phyloP scores from a whole-genome alignment of 2,329 filamentous ascomycete species.

The Apiospora sp. region DNA sequence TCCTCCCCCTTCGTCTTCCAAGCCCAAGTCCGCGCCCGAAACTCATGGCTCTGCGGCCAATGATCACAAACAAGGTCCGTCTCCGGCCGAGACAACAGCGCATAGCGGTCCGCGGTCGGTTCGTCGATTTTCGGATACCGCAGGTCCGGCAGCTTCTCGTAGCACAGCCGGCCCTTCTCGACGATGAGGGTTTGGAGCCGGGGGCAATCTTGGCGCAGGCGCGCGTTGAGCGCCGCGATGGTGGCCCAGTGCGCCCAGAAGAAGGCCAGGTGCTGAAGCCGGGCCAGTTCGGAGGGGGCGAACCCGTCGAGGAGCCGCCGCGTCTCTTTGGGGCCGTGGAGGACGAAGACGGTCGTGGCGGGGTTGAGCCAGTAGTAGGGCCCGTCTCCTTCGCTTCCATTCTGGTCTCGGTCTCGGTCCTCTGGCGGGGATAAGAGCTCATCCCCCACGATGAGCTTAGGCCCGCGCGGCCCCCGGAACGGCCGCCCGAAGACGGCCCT shows the following conservation, averaged over 20 bases:
- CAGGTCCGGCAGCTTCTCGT: not conserved
- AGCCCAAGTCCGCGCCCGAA: not conserved
- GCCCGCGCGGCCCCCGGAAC: not conserved
- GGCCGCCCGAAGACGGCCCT: conserved; percentile 5
- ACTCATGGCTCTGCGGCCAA: not conserved
- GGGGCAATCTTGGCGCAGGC: not conserved
- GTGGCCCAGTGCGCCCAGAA: conserved; percentile 12
- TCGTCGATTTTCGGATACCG: not conserved
- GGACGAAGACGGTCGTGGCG: not conserved
- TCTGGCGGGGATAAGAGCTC: not conserved
- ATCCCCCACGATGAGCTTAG: conserved; percentile 4
- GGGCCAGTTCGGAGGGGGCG: not conserved
- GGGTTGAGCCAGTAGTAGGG: conserved; percentile 12
- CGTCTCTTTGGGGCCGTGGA: not conserved
- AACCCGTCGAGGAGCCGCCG: not conserved
- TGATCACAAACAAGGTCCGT: not conserved
- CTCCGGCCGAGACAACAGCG: not conserved
- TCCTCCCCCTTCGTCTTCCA: not conserved
- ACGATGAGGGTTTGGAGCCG: not conserved
- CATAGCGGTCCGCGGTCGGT: not conserved
- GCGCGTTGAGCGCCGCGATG: not conserved
- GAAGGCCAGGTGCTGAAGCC: not conserved
- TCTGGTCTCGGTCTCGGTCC: not conserved
- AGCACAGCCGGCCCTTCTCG: not conserved
- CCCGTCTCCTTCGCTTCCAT: not conserved